These are phyloP conservation scores for Francoa sonchifolia DNA, from an alignment of 441 rosid species.

Conservation along the genomic window DNA sequence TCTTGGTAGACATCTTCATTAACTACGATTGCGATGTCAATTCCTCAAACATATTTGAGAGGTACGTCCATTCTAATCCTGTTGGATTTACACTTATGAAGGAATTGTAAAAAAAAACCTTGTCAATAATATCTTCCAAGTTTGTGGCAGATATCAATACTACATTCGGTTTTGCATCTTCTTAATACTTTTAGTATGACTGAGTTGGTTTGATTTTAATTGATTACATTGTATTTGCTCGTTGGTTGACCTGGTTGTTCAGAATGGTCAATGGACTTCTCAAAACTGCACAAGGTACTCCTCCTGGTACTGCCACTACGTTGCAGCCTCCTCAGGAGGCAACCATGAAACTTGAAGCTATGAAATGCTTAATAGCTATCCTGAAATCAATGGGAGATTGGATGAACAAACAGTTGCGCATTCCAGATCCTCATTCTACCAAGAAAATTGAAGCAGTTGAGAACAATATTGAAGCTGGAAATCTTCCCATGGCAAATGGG, in stretches of 20 bases:
- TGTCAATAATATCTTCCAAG: slow-evolving; percentile 5
- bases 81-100: slow-evolving; percentile 5
- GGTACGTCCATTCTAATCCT: slow-evolving; percentile 33
- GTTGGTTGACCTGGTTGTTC: slow-evolving; percentile 14
- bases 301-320: slow-evolving; percentile 63
- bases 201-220: slow-evolving; percentile 8
- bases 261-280: slow-evolving; percentile 99
- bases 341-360: slow-evolving; percentile 87
- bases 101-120: slow-evolving; percentile 4
- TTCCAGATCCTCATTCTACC: slow-evolving; percentile 61
- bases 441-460: slow-evolving; percentile 55
- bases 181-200: slow-evolving; percentile 3
- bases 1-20: slow-evolving; percentile 87
- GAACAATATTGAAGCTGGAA: slow-evolving; percentile 45
- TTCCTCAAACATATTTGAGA: slow-evolving; percentile 95
- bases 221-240: slow-evolving; percentile 3
- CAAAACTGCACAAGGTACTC: slow-evolving; percentile 96
- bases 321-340: slow-evolving; percentile 83
- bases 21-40: slow-evolving; percentile 99
- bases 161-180: not conserved
- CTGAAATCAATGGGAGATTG: slow-evolving; percentile 96
- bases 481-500: slow-evolving; percentile 57
- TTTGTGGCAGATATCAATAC: not conserved
- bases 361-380: slow-evolving; percentile 90
- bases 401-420: slow-evolving; percentile 87